These are phyloP conservation scores for Zhuliangozyma blackwelliae DNA, from an alignment of 1,139 yeast genomes.

Conservation along the genomic window DNA sequence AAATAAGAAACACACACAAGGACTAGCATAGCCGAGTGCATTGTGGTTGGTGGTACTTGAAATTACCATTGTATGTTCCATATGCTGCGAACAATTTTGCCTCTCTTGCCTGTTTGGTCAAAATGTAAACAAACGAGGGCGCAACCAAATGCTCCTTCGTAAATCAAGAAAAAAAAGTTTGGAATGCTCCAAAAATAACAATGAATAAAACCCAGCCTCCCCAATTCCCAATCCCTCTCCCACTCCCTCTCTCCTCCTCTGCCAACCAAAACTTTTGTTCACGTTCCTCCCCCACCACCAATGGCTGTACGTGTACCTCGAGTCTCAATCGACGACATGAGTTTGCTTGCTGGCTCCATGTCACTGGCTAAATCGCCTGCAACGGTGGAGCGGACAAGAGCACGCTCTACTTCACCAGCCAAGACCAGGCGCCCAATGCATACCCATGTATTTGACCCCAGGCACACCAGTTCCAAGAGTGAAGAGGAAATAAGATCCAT, in stretches of 20 bases:
- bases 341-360: constrained; percentile 3
- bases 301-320: background rate
- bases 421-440: constrained; percentile 25
- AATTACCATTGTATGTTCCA: no score
- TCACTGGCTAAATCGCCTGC: constrained; percentile 1
- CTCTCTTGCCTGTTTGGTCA: no score
- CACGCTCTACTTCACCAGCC: constrained; percentile 30
- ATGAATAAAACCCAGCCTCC: background rate
- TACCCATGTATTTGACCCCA: constrained; percentile 19
- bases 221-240: no score
- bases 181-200: background rate
- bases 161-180: no score
- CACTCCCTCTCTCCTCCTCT: background rate
- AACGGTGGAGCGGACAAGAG: constrained; percentile 15
- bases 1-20: no score
- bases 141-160: no score
- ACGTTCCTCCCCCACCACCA: background rate
- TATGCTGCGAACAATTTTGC: no score
- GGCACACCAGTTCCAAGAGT: constrained; percentile 4
- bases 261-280: background rate
- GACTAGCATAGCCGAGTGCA: no score
- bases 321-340: constrained; percentile 21
- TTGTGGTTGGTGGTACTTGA: no score
- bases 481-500: constrained; percentile 21
- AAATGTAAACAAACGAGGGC: no score